Evolutionary conservation across 2,329 filamentous ascomycete species (phyloP), one percentile per base, ranked within the genome.

Genomic region (Stemphylium beticola): DNA sequence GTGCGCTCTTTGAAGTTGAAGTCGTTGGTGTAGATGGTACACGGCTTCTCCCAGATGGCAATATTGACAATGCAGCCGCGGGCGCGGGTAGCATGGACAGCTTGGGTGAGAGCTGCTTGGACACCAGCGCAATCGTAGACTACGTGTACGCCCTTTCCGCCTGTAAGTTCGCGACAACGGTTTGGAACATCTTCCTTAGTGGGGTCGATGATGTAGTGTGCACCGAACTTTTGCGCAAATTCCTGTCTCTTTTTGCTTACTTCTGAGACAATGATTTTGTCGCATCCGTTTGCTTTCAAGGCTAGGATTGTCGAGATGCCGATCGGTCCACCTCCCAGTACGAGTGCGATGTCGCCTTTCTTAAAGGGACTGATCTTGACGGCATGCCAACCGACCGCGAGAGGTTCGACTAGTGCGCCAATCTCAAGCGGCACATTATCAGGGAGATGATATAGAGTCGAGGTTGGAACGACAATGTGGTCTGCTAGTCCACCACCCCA

Each of bases 361-460:
- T 80, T 79, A 71, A 79, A 82, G 0, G 78, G 77, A 33, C 79
- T 81, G 47, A 80, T 76, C 41, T 80, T 79, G 31, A 84, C 80
- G 2, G 82, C 82, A 60, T 85, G 82, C 81, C 81, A 85, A 15
- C 80, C 82, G 1, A 85, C 82, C 4, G 82, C 77, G 0, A 85
- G 71, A 2, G 82, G 82, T 62, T 84, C 82, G 39, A 84, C 76
- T 26, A 85, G 73, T 0, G 82, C 82, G 55, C 77, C 81, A 20
- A 83, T 74, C 40, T 84, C 81, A 12, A 84, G 67, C 3, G 78
- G 74, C 1, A 84, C 77, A 41, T 81, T 82, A 51, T 82, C 79
- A 4, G 82, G 82, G 4, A 83, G 68, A 33, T 76, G 72, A 67
- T 79, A 79, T 4, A 82, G 61, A 15, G 77, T 74, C 34, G 77